Base-by-base conservation (phyloP, 495 filamentous ascomycete genomes). In the Trichoderma orchidacearum region DNA sequence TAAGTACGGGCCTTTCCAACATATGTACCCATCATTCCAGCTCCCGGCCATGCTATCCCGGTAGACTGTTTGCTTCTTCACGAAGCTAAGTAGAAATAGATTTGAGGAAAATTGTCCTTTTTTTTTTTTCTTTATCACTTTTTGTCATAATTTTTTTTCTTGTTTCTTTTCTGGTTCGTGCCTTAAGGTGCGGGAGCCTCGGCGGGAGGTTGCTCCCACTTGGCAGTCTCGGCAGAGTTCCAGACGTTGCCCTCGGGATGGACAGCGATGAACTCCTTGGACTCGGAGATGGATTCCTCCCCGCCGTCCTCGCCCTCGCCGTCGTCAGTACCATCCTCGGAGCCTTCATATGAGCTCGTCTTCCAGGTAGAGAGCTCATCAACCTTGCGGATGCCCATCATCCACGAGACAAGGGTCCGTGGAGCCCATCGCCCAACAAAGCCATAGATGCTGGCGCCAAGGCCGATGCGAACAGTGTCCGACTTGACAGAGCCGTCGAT, bases 381-480 rank as follows among this genome's bases (percentile, higher is more conserved):
- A 4, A 79, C 80, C 52, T 70, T 72, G 36, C 80, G 70, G 30
- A 87, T 78, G 1, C 90, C 87, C 78, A 96, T 81, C 88, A 97
- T 96, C 85, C 87, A 89, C 17, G 80, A 81, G 23, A 96, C 87
- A 29, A 96, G 45, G 6, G 83, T 80, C 17, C 77, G 73, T 9
- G 93, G 93, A n/a, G 84, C 78, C 84, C 85, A 94, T 15, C 80
- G 76, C 2, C 93, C 94, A 1, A 97, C 84, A 31, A 95, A 71
- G n/a, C 85, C 85, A 68, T 98, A 97, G 0, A 86, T 74, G 50
- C 82, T 66, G 12, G 87, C 88, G 5, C 93, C 94, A 51, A 87
- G 75, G 8, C 93, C 93, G 15, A 94, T 85, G 34, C 87, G 81
- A 58, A 87, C 76, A 1, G 85, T 77, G 8, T 74, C 66, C 52